These are phyloP conservation scores for Penicillium subrubescens DNA, from an alignment of 495 filamentous ascomycete genomes.

Conservation along the genomic window DNA sequence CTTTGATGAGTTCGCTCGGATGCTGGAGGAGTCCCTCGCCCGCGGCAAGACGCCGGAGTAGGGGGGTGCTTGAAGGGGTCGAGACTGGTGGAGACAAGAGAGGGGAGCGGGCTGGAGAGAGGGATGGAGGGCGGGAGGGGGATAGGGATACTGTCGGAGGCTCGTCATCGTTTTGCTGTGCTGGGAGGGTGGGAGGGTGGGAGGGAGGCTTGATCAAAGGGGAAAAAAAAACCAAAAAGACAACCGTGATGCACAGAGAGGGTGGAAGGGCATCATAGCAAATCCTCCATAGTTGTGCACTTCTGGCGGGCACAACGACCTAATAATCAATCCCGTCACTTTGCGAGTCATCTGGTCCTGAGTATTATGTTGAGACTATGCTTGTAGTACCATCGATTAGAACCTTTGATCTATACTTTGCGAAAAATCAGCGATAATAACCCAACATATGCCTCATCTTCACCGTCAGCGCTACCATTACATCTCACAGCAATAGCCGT, in stretches of 20 bases:
- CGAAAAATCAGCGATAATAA: not conserved
- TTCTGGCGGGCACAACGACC: not conserved
- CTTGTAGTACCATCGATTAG: not conserved
- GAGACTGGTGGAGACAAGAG: not conserved
- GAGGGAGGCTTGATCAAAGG: not conserved
- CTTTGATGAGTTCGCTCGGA: not conserved
- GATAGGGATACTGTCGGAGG: not conserved
- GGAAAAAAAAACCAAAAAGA: too few relatives aligned
- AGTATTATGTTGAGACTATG: not conserved
- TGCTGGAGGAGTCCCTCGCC: slow-evolving; percentile 2
- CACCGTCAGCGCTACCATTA: not conserved
- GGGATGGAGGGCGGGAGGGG: not conserved
- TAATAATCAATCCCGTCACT: not conserved
- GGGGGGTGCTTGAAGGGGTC: not conserved
- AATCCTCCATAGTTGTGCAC: not conserved
- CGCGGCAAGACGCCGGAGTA: not conserved
- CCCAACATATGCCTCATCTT: not conserved
- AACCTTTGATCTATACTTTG: not conserved
- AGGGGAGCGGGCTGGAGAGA: not conserved
- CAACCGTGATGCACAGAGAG: too few relatives aligned
- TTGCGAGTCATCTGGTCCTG: not conserved
- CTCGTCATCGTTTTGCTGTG: not conserved
- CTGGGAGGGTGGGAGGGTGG: not conserved
- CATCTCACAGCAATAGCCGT: not conserved
- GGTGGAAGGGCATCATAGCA: not conserved